Evolutionary conservation across 1,284 basidiomycete genomes (phyloP), one percentile per base, ranked within the genome.

Genomic region (Mycosarcoma maydis): DNA sequence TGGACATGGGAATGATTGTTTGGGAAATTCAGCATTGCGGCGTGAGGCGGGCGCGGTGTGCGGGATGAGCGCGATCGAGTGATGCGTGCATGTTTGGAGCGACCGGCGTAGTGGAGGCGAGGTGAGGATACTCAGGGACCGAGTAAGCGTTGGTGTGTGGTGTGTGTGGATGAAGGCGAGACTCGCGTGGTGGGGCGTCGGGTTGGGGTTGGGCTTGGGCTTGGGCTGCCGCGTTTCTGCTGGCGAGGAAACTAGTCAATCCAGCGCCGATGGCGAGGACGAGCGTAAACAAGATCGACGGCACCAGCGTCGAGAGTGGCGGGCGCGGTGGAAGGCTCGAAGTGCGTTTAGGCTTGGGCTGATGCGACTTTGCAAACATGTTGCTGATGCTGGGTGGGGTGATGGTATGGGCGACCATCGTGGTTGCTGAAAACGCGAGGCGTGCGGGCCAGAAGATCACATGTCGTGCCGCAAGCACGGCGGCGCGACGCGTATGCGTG

Each of bases 231-330:
- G 69, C 56, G 19, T 42, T 30, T 9, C 71, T 53, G 2, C 41
- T 39, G 2, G 65, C 64, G 7, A 73, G 32, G 30, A 74, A 67
- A 17, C 64, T 72, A 3, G 49, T 66, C 22, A 78, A 26, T 5
- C 72, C 70, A 0, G 76, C 75, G 11, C 73, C 68, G 6, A 78
- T 20, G 7, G 76, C 76, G 11, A 78, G 51, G 29, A 78, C 11
- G 26, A 76, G 40, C 3, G 76, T 78, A 34, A 78, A 67, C 22
- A 75, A 36, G 43, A 78, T 76, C 41, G 70, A 73, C 0, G 76
- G 72, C 22, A 78, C 23, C 23, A 78, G 53, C 8, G 64, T 55
- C 30, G 72, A 73, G 6, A 78, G 58, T 20, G 76, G 76, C 8
- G 76, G 76, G 13, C 76, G 48, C 4, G 76, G 76, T 3, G 76